Conservation (phyloP, 1,284 basidiomycete species). For the Neonothopanus nambi region DNA sequence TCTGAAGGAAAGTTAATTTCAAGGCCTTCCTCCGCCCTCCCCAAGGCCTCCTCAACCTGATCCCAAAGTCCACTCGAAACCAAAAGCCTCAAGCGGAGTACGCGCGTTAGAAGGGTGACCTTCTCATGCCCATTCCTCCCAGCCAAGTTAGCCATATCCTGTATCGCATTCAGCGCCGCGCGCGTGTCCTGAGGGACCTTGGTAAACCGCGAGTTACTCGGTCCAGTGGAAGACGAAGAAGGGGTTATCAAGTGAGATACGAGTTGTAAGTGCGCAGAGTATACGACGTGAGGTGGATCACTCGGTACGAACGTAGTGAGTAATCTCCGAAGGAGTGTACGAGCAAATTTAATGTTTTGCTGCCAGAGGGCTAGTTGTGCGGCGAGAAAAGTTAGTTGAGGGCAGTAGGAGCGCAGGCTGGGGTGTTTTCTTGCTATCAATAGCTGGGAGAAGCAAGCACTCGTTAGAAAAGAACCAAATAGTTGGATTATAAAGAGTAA, state of each 20-base stretch:
- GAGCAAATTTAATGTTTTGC: constrained; percentile 60
- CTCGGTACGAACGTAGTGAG: constrained; percentile 46
- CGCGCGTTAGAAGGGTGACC: constrained; percentile 46
- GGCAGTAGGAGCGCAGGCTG: constrained; percentile 56
- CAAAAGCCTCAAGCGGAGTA: constrained; percentile 53
- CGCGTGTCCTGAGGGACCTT: constrained; percentile 34
- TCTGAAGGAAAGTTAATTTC: constrained; percentile 29
- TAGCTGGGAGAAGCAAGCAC: constrained; percentile 39
- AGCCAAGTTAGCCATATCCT: constrained; percentile 43
- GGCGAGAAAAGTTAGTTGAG: constrained; percentile 58
- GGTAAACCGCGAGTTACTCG: constrained; percentile 11
- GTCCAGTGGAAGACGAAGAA: constrained; percentile 4
- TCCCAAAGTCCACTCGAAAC: constrained; percentile 55
- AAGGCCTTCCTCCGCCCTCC: constrained; percentile 45
- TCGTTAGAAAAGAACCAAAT: neutral
- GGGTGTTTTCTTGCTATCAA: constrained; percentile 68
- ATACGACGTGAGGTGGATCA: constrained; percentile 54
- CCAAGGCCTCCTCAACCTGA: constrained; percentile 45
- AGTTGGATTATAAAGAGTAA: constrained; percentile 8
- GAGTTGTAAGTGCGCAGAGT: constrained; percentile 52
- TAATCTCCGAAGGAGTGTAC: constrained; percentile 53
- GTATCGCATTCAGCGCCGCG: constrained; percentile 43
- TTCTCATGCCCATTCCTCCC: constrained; percentile 39
- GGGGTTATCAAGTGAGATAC: constrained; percentile 43
- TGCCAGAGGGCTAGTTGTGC: constrained; percentile 54